Evolutionary conservation across 2,329 filamentous ascomycete genomes (phyloP).

Genomic region (Mycocentrospora acerina): DNA sequence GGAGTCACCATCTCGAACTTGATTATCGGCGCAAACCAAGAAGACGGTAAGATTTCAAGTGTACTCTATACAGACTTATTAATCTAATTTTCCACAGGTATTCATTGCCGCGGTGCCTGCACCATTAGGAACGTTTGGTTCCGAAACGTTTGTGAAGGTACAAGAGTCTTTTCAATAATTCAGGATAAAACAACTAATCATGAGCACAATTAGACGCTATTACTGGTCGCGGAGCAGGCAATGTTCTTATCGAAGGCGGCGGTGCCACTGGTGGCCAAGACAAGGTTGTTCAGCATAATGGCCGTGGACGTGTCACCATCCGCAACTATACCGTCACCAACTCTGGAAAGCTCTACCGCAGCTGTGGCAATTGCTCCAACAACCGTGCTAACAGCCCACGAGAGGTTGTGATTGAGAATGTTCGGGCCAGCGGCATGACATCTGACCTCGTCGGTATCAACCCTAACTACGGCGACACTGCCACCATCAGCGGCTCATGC

Average conservation of each 20-base stretch:
- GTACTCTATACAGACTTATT: too few species aligned
- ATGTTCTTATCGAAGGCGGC: constrained; percentile 39
- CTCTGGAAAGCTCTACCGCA: constrained; percentile 54
- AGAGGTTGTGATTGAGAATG: constrained; percentile 45
- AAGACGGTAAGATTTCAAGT: too few species aligned
- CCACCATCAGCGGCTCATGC: constrained; percentile 46
- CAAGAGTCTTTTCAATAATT: too few species aligned
- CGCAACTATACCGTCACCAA: constrained; percentile 46
- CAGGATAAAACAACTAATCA: too few species aligned
- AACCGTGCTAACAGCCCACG: constrained; percentile 46
- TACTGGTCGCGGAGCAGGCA: constrained; percentile 26
- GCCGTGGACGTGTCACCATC: constrained; percentile 27
- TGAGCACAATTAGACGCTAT: too few species aligned
- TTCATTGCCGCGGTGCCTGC: constrained; percentile 54
- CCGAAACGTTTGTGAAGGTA: constrained; percentile 38
- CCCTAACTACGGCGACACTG: constrained; percentile 51
- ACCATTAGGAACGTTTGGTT: constrained; percentile 41
- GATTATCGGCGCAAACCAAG: too few species aligned
- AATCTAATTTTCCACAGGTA: constrained; percentile 51
- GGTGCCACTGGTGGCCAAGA: constrained; percentile 35
- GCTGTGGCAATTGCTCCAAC: constrained; percentile 49
- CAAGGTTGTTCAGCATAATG: constrained; percentile 43
- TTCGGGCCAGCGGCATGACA: constrained; percentile 44
- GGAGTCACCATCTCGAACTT: constrained; percentile 55
- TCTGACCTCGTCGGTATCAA: constrained; percentile 49